Evolutionary conservation across 345 rosid species (phyloP), one percentile per base, ranked within the genome.

Genomic region (Durio zibethinus): DNA sequence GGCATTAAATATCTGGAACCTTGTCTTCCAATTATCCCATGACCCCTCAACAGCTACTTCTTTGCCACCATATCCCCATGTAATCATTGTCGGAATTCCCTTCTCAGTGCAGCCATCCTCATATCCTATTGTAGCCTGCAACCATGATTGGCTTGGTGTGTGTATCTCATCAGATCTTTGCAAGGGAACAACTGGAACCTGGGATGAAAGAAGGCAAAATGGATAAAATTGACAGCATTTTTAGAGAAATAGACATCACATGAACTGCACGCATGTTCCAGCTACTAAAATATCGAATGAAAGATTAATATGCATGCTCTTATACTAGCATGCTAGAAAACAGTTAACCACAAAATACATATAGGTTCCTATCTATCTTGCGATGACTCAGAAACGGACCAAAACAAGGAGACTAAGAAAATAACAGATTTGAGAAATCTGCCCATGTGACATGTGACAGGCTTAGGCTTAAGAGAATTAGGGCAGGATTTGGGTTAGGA

Each of bases 11-110:
- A 57, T 66, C 9, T 20, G 47, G 72, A 78, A 90, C 97, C 99
- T 97, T 20, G 85, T 82, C 82, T 82, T 91, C 98, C 98, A 94
- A 83, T 91, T 84, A 76, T 97, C 98, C 99, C 99, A 97, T 12
- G 99, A 97, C 61, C 99, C 99, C 83, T 92, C 97, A 15, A 94
- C 95, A 78, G 90, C 86, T 38, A 94, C 94, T 27, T 89, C 97
- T 72, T 86, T 89, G 72, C 97, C 99, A 15, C 91, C 99, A 43
- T 90, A 86, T 78, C 86, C 83, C 99, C 99, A 97, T 1, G 97
- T 94, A 74, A 97, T 88, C 97, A 97, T 90, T 59, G 94, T 91
- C 12, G 99, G 98, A 75, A 94, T 94, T 4, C 94, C 97, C 80
- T 88, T 91, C 77, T 92, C 97, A 14, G 78, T 76, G 75, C 81